Base-by-base conservation (phyloP, 148 eudicot species). In the Chenopodium formosanum region DNA sequence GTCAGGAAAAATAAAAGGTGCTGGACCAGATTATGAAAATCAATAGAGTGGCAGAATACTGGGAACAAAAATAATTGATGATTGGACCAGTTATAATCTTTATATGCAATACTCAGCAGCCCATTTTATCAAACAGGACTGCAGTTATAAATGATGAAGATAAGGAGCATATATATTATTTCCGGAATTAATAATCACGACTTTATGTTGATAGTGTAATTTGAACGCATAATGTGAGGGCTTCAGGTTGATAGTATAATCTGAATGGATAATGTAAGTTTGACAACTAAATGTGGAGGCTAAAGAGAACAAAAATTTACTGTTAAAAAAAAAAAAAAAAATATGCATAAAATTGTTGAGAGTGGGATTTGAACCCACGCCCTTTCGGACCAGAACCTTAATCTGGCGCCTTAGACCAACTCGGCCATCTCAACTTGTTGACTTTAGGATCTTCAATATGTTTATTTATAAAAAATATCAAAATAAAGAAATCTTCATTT, bases 371-470 rank as follows among this genome's bases (percentile, higher is more conserved):
- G 97, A 91, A 95, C 97, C 98, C 97, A 91, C 95, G 93, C 98
- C 95, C 95, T 93, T 95, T 93, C 95, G 97, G 94, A 93, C 96
- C 96, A 93, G 92, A 93, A 92, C 98, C 98, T 95, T 91, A 93
- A 92, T 93, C 98, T 95, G 96, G 98, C 97, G 94, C 98, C 97
- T 95, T 95, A 95, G 96, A 94, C 97, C 98, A 93, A 93, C 97
- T 95, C 98, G 93, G 94, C 94, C 98, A 93, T 93, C 86, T 91
- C 97, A 93, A 93, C 98, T 50, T 70, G 25, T 29, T 25, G 70
- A 12, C 70, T 27, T 67, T 0, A 67, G 0, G 0, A 14, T 13
- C 13, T 9, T 29, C 13, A 17, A 37, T 32, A 0, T 17, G 0
- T 17, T 4, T 56, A 3, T 4, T 56, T 56, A 56, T 16, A 25